These are phyloP conservation scores for Microsporum canis DNA, from an alignment of 2,329 filamentous ascomycete genomes.

Conservation along the genomic window DNA sequence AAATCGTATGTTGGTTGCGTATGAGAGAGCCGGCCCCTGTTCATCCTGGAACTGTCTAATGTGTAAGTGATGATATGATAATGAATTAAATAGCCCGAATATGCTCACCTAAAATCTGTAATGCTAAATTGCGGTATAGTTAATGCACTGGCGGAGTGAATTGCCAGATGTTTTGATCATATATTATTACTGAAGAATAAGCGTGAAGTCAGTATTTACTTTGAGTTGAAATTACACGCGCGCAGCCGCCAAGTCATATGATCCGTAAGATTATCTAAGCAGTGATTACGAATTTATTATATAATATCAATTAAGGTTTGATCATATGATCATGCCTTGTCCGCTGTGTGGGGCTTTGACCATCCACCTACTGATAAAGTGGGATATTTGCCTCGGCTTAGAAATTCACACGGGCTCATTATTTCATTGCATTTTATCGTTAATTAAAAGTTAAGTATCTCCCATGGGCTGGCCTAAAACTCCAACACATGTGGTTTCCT, in stretches of 20 bases:
- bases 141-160: background rate
- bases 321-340: background rate
- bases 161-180: background rate
- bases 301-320: background rate
- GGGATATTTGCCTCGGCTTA: background rate
- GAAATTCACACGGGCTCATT: background rate
- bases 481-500: background rate
- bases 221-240: background rate
- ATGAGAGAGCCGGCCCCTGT: conserved; percentile 30
- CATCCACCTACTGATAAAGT: background rate
- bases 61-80: background rate
- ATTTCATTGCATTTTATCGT: background rate
- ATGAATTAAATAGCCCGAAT: background rate
- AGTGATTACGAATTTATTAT: background rate
- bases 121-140: background rate
- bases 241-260: background rate
- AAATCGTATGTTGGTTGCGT: conserved; percentile 50
- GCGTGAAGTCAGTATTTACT: background rate
- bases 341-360: background rate
- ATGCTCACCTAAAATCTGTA: background rate
- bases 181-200: background rate
- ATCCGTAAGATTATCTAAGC: background rate
- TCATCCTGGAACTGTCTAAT: conserved; percentile 20
- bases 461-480: background rate
- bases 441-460: background rate